Percentiles rank a stretch among this genome's conserved stretches.
These are phyloP conservation scores for Penicillium sp. DNA, from an alignment of 2,329 filamentous ascomycete species.

Conservation along the genomic window DNA sequence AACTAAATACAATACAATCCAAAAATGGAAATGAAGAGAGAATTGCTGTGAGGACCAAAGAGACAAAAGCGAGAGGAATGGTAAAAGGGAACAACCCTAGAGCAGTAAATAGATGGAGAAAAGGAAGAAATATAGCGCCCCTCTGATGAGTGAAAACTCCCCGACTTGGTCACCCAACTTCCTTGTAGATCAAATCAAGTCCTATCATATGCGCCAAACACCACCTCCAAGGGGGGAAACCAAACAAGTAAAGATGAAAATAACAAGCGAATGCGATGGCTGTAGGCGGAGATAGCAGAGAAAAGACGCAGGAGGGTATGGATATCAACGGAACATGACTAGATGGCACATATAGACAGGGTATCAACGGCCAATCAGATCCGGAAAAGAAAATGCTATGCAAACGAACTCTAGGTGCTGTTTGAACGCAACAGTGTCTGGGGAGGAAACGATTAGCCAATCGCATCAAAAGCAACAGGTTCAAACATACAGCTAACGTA, in stretches of 20 bases:
- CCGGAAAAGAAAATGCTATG: slow-evolving; percentile 29
- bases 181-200: slow-evolving; percentile 19
- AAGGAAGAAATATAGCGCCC: slow-evolving; percentile 17
- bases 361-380: slow-evolving; percentile 28
- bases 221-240: slow-evolving; percentile 11
- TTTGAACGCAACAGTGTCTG: slow-evolving; percentile 52
- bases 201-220: slow-evolving; percentile 25
- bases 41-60: slow-evolving; percentile 5
- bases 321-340: slow-evolving; percentile 14
- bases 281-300: slow-evolving; percentile 1
- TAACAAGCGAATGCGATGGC: slow-evolving; percentile 21
- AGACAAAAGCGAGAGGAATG: slow-evolving; percentile 20
- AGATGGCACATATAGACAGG: slow-evolving; percentile 29
- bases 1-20: slow-evolving; percentile 38
- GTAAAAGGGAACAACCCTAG: slow-evolving; percentile 10
- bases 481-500: slow-evolving; percentile 38
- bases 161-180: slow-evolving; percentile 22
- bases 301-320: slow-evolving; percentile 22
- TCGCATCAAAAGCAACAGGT: neutral
- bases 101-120: slow-evolving; percentile 6
- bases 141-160: slow-evolving; percentile 25
- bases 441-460: slow-evolving; percentile 11
- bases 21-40: slow-evolving; percentile 21
- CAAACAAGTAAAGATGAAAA: slow-evolving; percentile 5
- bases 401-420: slow-evolving; percentile 45